A percentile compares a stretch with the other conserved stretches of the same genome.
Evolutionary conservation across 2,329 filamentous ascomycete genomes (phyloP).

Genomic region (Chaetomium strumarium): DNA sequence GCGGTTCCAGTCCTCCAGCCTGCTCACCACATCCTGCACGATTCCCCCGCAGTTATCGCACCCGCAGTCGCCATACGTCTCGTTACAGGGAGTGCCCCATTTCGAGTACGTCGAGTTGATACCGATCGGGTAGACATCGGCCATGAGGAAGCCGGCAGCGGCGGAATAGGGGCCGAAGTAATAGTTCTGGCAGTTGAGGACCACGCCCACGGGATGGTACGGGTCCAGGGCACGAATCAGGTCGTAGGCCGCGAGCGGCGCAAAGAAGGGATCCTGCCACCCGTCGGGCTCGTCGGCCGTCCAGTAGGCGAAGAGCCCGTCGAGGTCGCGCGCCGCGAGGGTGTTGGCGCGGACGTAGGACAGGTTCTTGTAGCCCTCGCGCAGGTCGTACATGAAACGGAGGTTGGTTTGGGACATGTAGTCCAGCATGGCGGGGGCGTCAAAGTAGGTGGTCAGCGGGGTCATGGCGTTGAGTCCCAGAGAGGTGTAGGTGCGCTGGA

Average conservation of each 20-base stretch:
- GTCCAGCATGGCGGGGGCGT: slow-evolving; percentile 33
- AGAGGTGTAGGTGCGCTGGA: slow-evolving; percentile 32
- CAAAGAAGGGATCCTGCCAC: slow-evolving; percentile 47
- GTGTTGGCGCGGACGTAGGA: slow-evolving; percentile 36
- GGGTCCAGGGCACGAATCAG: slow-evolving; percentile 47
- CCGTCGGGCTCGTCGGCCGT: slow-evolving; percentile 50
- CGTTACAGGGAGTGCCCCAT: slow-evolving; percentile 33
- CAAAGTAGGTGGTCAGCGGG: slow-evolving; percentile 36
- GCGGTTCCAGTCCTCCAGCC: slow-evolving; percentile 34
- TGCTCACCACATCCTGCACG: slow-evolving; percentile 45
- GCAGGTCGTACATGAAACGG: slow-evolving; percentile 41
- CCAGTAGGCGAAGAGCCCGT: slow-evolving; percentile 41
- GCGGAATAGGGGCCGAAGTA: slow-evolving; percentile 50
- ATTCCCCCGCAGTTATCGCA: slow-evolving; percentile 54
- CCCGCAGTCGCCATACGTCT: slow-evolving; percentile 31
- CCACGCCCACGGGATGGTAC: slow-evolving; percentile 55
- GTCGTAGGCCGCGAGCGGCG: slow-evolving; percentile 37
- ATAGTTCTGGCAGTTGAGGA: slow-evolving; percentile 58
- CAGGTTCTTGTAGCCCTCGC: slow-evolving; percentile 40
- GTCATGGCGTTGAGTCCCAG: slow-evolving; percentile 42
- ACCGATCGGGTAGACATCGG: slow-evolving; percentile 54
- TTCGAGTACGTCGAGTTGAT: slow-evolving; percentile 49
- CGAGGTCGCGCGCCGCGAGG: slow-evolving; percentile 34
- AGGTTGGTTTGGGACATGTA: slow-evolving; percentile 34
- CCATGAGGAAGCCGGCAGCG: slow-evolving; percentile 54